Evolutionary conservation across 2,329 filamentous ascomycete species (phyloP), one percentile per base, ranked within the genome.

Genomic region (Phaeosphaeria sp.): DNA sequence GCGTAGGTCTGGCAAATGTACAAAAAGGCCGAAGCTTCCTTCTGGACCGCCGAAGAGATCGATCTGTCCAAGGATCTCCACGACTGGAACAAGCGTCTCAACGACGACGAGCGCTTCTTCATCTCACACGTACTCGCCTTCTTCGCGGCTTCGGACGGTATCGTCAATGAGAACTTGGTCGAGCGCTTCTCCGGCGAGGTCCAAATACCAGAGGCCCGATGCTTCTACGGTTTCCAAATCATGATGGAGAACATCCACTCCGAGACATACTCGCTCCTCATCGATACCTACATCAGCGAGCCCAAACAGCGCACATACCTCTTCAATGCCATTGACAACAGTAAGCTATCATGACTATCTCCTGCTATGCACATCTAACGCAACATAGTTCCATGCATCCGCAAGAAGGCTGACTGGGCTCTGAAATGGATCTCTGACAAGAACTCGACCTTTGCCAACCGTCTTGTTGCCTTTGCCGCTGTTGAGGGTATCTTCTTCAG

Each of bases 211-310:
- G 95, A 99, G 83, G 95, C 95, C 65, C 93, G 95, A 74, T 99
- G 95, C 89, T 99, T 99, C 87, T 99, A 99, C 80, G 95, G 95
- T 65, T 99, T 99, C 87, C 95, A 99, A 84, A 98, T 98, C 84
- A 99, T 99, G 95, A 98, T 99, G 92, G 95, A 99, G 86, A 99
- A 99, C 84, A 97, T 99, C 74, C 95, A 99, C 87, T 97, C 95
- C 17, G 95, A 99, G 84, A 99, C 95, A 54, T 99, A 99, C 87
- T 98, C 94, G 20, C 89, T 99, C 36, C 89, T 99, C 77, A 99
- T 99, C 78, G 95, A 99, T 80, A 97, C 94, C 63, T 99, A 99
- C 81, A 96, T 99, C 83, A 97, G 96, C 86, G 95, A 99, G 84
- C 91, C 92, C 63, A 90, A 91, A 77, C 94, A 99, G 84, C 89